Evolutionary conservation across 169 alveolate genomes (phyloP).

Genomic region (Cryptosporidium meleagridis): DNA sequence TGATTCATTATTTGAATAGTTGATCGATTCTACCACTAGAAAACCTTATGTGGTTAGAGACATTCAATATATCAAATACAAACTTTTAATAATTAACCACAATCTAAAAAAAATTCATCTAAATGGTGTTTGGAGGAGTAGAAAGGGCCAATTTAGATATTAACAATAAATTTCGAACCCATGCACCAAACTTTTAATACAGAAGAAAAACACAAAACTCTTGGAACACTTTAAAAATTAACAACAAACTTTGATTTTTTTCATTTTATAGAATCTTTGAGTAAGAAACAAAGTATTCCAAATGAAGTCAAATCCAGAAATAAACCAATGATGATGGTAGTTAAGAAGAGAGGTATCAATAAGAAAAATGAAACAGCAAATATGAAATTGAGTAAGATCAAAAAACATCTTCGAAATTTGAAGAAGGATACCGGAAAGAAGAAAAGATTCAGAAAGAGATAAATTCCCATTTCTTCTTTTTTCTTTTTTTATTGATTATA

Average conservation of each 20-base stretch:
- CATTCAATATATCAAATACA: slow-evolving; percentile 38
- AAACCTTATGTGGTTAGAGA: neutral
- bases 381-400: slow-evolving; percentile 45
- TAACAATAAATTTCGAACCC: neutral
- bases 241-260: slow-evolving; percentile 1
- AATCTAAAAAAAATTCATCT: neutral
- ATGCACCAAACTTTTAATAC: neutral
- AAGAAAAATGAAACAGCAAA: slow-evolving; percentile 36
- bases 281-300: slow-evolving; percentile 82
- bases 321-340: slow-evolving; percentile 83
- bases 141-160: neutral
- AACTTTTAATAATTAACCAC: slow-evolving; percentile 6
- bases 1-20: neutral
- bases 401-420: slow-evolving; percentile 31
- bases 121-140: neutral
- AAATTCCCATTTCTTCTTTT: neutral
- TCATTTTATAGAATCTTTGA: slow-evolving; percentile 21
- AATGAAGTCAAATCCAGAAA: slow-evolving; percentile 80
- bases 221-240: neutral
- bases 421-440: slow-evolving; percentile 67
- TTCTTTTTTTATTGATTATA: neutral
- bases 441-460: slow-evolving; percentile 60
- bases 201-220: neutral
- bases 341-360: slow-evolving; percentile 50
- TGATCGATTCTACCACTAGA: neutral